These are phyloP conservation scores for Hysterangium stoloniferum DNA, from an alignment of 768 basidiomycete genomes.

Conservation along the genomic window DNA sequence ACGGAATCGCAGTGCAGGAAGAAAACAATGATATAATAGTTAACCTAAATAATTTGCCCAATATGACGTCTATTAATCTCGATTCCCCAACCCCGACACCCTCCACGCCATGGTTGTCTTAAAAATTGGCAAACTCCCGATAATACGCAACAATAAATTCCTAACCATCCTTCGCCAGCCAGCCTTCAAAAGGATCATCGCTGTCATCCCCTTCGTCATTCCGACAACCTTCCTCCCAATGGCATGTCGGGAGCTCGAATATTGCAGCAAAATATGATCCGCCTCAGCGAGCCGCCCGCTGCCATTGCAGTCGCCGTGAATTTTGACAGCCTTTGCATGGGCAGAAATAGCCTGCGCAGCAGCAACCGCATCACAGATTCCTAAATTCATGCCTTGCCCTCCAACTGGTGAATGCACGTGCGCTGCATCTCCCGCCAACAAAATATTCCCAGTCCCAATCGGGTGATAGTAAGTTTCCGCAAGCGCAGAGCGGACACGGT, in stretches of 20 bases:
- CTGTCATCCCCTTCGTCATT: conserved; percentile 30
- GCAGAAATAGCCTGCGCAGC: conserved; percentile 35
- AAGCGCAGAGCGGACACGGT: conserved; percentile 8
- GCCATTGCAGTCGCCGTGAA: background rate
- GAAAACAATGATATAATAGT: too few relatives aligned
- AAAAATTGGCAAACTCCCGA: conserved; percentile 18
- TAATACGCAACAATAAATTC: conserved; percentile 19
- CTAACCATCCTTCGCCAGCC: conserved; percentile 22
- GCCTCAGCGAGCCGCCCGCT: conserved; percentile 13
- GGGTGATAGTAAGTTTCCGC: background rate
- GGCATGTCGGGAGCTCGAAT: conserved; percentile 28
- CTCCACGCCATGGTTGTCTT: conserved; percentile 18
- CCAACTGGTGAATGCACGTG: conserved; percentile 48
- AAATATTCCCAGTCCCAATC: conserved; percentile 7
- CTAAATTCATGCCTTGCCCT: conserved; percentile 54
- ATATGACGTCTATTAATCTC: too few relatives aligned
- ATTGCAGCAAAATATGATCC: conserved; percentile 29
- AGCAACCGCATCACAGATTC: conserved; percentile 43
- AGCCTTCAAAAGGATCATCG: conserved; percentile 19
- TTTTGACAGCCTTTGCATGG: conserved; percentile 22
- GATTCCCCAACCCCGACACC: conserved; percentile 24
- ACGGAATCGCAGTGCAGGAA: too few relatives aligned
- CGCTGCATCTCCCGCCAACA: conserved; percentile 40
- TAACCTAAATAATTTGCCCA: too few relatives aligned
- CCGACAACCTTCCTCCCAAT: conserved; percentile 36